Evolutionary conservation across 1,284 basidiomycete genomes (phyloP).

Genomic region (Retiboletus fuscus): DNA sequence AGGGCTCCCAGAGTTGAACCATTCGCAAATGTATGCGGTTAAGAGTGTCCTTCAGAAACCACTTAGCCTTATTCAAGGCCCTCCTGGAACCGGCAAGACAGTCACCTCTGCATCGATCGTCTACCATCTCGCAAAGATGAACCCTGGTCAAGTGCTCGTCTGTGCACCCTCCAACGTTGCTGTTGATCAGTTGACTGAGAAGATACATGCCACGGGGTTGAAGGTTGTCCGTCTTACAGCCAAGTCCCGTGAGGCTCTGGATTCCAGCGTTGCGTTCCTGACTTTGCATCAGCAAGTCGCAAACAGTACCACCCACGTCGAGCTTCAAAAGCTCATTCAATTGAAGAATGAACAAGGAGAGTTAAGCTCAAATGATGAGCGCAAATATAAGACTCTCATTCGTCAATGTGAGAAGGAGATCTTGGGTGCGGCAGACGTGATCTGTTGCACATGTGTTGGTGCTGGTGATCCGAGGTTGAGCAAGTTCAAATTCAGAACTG

Average conservation of each 20-base stretch:
- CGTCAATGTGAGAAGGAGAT: slow-evolving; percentile 98
- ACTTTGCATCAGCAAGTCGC: slow-evolving; percentile 98
- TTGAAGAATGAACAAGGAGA: slow-evolving; percentile 98
- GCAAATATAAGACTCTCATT: slow-evolving; percentile 97
- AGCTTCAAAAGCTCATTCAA: slow-evolving; percentile 97
- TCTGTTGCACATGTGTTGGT: slow-evolving; percentile 98
- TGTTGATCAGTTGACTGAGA: slow-evolving; percentile 98
- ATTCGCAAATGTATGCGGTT: slow-evolving; percentile 99
- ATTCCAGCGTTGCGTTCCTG: slow-evolving; percentile 92
- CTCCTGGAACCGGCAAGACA: slow-evolving; percentile 98
- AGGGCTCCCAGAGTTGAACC: slow-evolving; percentile 97
- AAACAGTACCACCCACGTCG: slow-evolving; percentile 93
- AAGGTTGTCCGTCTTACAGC: slow-evolving; percentile 98
- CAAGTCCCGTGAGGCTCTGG: slow-evolving; percentile 96
- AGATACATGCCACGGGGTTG: slow-evolving; percentile 96
- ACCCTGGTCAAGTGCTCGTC: slow-evolving; percentile 98
- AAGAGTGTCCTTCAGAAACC: slow-evolving; percentile 99
- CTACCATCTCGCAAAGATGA: slow-evolving; percentile 99
- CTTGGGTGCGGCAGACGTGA: slow-evolving; percentile 93
- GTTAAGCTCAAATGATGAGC: slow-evolving; percentile 94
- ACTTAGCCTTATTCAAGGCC: slow-evolving; percentile 97
- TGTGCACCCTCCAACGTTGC: slow-evolving; percentile 99
- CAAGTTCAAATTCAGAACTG: slow-evolving; percentile 98
- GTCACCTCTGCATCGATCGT: slow-evolving; percentile 99
- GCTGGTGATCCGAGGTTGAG: slow-evolving; percentile 95